A percentile compares a stretch with the other conserved stretches of the same genome.
phyloP scores from a whole-genome alignment of 805 yeast genomes.

The Candida nonsorbophila region DNA sequence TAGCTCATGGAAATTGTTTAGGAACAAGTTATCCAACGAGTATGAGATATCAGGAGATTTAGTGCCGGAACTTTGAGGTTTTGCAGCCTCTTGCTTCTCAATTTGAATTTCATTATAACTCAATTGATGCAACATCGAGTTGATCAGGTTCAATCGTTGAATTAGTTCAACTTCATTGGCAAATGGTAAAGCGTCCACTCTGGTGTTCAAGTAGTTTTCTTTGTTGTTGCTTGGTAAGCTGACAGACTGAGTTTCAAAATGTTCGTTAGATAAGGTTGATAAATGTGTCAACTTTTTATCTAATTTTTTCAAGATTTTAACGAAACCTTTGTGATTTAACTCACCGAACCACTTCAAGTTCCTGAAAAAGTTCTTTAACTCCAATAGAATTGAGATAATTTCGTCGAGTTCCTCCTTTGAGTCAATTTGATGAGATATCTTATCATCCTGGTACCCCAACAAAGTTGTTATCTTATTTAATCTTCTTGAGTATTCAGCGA shows the following conservation, averaged over 20 bases:
- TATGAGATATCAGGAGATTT: no score
- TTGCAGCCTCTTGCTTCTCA: slow-evolving; percentile 1
- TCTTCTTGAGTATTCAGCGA: slow-evolving; percentile 68
- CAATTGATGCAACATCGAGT: slow-evolving; percentile 46
- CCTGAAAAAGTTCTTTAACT: slow-evolving; percentile 67
- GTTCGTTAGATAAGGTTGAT: slow-evolving; percentile 11
- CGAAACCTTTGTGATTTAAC: slow-evolving; percentile 82
- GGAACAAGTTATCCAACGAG: slow-evolving; percentile 6
- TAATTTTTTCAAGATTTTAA: slow-evolving; percentile 82
- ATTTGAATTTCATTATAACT: slow-evolving; percentile 26
- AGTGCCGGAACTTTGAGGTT: background rate
- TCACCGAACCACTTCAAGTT: slow-evolving; percentile 94
- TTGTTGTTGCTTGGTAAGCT: slow-evolving; percentile 29
- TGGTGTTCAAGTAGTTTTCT: slow-evolving; percentile 47
- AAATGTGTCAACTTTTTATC: slow-evolving; percentile 61
- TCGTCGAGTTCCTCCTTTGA: slow-evolving; percentile 39
- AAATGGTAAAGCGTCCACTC: slow-evolving; percentile 71
- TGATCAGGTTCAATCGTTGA: slow-evolving; percentile 47
- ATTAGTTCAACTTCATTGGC: slow-evolving; percentile 64
- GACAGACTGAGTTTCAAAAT: slow-evolving; percentile 5
- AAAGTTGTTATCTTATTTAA: slow-evolving; percentile 40
- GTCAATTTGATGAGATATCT: slow-evolving; percentile 25
- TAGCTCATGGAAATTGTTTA: slow-evolving; percentile 6
- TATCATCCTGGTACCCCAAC: slow-evolving; percentile 23
- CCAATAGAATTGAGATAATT: slow-evolving; percentile 53